A percentile compares a stretch with the other conserved stretches of the same genome.
phyloP scores from a whole-genome alignment of 2,329 filamentous ascomycete genomes.

The Raffaelea deltoideospora region DNA sequence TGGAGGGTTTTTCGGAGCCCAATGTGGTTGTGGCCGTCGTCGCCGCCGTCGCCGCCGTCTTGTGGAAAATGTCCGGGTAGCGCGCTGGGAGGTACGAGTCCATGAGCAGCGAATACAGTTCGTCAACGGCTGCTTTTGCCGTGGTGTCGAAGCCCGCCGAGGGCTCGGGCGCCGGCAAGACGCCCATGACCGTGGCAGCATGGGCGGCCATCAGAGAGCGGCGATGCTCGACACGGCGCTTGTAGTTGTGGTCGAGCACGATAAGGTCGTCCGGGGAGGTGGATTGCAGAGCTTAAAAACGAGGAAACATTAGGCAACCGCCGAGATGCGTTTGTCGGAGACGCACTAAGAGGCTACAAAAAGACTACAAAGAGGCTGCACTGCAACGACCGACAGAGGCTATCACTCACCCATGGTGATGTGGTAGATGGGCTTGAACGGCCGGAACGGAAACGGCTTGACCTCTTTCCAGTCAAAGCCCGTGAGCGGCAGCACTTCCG shows the following conservation, averaged over 20 bases:
- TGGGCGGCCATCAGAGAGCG: constrained; percentile 23
- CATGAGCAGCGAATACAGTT: constrained; percentile 33
- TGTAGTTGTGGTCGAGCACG: constrained; percentile 35
- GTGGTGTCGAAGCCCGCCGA: constrained; percentile 2
- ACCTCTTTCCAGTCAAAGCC: constrained; percentile 24
- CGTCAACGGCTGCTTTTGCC: constrained; percentile 26
- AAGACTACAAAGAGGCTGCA: not conserved
- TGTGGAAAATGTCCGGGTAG: constrained; percentile 31
- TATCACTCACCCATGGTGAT: constrained; percentile 34
- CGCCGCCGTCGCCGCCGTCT: too few species aligned
- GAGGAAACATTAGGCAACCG: too few species aligned
- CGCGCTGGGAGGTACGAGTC: constrained; percentile 29
- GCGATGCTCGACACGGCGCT: constrained; percentile 24
- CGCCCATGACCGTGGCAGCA: constrained; percentile 25
- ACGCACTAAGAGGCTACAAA: not conserved
- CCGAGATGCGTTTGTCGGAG: too few species aligned
- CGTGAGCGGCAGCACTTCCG: constrained; percentile 12
- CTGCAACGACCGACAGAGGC: too few species aligned
- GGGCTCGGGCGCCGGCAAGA: constrained; percentile 12
- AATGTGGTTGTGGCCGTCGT: too few species aligned
- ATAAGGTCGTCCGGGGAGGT: constrained; percentile 33
- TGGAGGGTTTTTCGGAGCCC: constrained; percentile 15
- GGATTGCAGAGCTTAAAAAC: constrained; percentile 29
- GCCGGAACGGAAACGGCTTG: constrained; percentile 24
- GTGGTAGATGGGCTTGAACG: constrained; percentile 36